Evolutionary conservation across 2,329 filamentous ascomycete species (phyloP).

Genomic region (Aspergillus fumigatiaffinis): DNA sequence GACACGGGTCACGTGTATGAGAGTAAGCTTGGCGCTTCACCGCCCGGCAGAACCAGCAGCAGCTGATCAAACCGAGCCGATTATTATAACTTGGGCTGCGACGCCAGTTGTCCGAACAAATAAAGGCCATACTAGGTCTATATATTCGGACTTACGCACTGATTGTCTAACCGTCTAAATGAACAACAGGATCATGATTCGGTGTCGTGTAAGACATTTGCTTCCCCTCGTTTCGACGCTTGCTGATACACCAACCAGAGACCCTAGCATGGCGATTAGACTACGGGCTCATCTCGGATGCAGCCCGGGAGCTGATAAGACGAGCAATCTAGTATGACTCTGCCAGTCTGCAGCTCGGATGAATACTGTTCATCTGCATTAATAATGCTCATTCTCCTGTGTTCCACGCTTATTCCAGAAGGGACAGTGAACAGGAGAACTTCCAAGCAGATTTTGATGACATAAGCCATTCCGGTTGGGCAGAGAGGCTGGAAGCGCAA

Average conservation of each 20-base stretch:
- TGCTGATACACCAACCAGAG: not conserved
- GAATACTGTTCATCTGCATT: not conserved
- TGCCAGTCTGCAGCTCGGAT: not conserved
- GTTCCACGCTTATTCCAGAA: not conserved
- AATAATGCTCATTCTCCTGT: not conserved
- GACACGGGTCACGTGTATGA: not conserved
- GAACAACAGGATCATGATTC: not conserved
- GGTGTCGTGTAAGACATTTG: not conserved
- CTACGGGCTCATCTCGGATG: not conserved
- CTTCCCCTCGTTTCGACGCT: not conserved
- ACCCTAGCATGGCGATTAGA: not conserved
- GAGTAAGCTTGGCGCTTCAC: not conserved
- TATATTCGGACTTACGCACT: not conserved
- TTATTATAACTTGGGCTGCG: not conserved
- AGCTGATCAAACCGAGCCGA: not conserved
- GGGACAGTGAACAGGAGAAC: conserved; percentile 18
- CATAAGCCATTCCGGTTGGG: conserved; percentile 13
- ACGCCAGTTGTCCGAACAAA: not conserved
- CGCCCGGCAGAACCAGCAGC: not conserved
- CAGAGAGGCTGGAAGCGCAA: conserved; percentile 22
- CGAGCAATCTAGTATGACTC: not conserved
- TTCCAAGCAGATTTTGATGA: conserved; percentile 5
- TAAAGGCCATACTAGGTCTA: not conserved
- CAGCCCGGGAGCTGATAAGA: not conserved
- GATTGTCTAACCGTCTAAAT: not conserved